Evolutionary conservation across 1,139 yeast genomes (phyloP).

Genomic region (Protomyces pachydermus): DNA sequence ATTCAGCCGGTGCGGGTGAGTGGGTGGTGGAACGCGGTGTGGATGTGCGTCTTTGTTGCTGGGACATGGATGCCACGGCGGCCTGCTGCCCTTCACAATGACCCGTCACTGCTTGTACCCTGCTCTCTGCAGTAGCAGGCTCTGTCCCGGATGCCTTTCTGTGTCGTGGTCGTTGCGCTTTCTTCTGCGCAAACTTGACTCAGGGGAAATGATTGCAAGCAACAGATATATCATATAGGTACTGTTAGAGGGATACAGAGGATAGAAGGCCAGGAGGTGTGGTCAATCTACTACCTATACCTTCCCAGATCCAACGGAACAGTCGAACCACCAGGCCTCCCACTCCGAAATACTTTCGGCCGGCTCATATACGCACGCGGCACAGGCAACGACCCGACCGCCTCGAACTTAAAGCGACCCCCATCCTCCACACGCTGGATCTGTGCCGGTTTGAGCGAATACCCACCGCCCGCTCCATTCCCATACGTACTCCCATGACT

Average conservation of each 20-base stretch:
- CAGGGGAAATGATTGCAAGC: neutral
- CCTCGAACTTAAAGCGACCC: slow-evolving; percentile 60
- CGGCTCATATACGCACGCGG: slow-evolving; percentile 72
- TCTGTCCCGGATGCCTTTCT: neutral
- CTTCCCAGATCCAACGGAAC: slow-evolving; percentile 71
- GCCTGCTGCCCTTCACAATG: neutral
- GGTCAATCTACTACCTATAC: slow-evolving; percentile 34
- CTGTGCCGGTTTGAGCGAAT: slow-evolving; percentile 25
- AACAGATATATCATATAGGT: neutral
- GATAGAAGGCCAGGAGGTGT: neutral
- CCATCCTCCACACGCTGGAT: slow-evolving; percentile 56
- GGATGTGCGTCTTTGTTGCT: too few relatives aligned
- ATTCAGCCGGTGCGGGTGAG: neutral
- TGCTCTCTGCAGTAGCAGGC: neutral
- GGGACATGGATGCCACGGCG: neutral
- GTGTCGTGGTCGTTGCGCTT: neutral
- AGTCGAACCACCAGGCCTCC: slow-evolving; percentile 70
- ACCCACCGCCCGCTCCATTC: slow-evolving; percentile 29
- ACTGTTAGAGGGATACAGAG: neutral
- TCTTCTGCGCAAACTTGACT: neutral
- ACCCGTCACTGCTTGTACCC: neutral
- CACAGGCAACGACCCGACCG: slow-evolving; percentile 66
- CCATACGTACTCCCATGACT: slow-evolving; percentile 25
- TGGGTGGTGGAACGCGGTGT: neutral
- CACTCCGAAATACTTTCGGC: slow-evolving; percentile 83